Evolutionary conservation across 192 early-diverging fungal genomes (phyloP), one percentile per base, ranked within the genome.

Genomic region (Coemansia sp.): DNA sequence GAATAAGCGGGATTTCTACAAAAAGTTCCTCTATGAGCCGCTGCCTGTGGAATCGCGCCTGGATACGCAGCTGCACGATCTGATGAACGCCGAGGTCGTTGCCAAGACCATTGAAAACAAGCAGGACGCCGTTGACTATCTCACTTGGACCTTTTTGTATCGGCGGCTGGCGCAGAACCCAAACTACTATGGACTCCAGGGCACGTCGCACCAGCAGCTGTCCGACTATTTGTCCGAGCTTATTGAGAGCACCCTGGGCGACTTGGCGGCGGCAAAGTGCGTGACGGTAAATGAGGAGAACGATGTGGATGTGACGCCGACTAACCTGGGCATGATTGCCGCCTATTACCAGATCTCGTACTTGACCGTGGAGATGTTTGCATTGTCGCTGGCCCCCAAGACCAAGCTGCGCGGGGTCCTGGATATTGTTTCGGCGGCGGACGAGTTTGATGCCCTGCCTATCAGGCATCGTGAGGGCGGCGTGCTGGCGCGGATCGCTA

Each of bases 71-170:
- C 79, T 99, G 69, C 95, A 97, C 71, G 96, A 99, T 64, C 93
- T 94, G 78, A 94, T 99, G 83, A 97, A 96, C 77, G 93, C 94
- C 20, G 97, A 98, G 68, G 89, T 97, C 65, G 95, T 94, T 0
- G 95, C 94, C 33, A 91, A 92, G 70, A 95, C 94, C 0, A 95
- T 99, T 43, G 90, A 91, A 72, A 96, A 91, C 76, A 98, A 96
- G 85, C 95, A 99, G 73, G 96, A 98, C 71, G 97, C 97, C 0
- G 94, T 99, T 1, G 97, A 99, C 62, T 99, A 98, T 61, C 78
- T 99, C 59, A 99, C 97, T 0, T 99, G 97, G 97, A 95, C 96
- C 28, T 93, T 98, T 83, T 70, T 98, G 58, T 99, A 98, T 84
- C 91, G 97, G 46, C 89, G 97, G 24, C 88, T 99, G 88, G 85